Base-by-base conservation (phyloP, 768 basidiomycete species). In the Mycena alexandri region DNA sequence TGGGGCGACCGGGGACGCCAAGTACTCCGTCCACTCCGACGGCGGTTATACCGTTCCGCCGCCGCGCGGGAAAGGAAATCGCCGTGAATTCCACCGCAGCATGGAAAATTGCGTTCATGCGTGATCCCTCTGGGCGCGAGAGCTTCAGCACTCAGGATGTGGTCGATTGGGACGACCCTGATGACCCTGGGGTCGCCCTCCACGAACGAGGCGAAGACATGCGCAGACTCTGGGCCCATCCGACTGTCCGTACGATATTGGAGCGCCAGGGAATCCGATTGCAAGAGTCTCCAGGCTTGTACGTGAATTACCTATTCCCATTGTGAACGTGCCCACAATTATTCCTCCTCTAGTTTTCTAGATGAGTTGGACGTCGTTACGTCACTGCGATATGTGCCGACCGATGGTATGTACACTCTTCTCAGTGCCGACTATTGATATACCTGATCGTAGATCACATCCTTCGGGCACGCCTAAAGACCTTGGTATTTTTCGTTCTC, bases 201-300 rank as follows among this genome's bases (percentile, higher is more conserved):
- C 81, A 89, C 63, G 90, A 89, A 1, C 91, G 89, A 69, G 79
- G 83, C 5, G 90, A 89, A 16, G 92, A 93, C 70, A 91, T 93
- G 82, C 80, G 80, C 47, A 78, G 77, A 16, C 82, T 93, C 4
- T 93, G 92, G 92, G 80, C 79, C 33, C 89, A 93, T 70, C 82
- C 86, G 0, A 83, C 82, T 1, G 81, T 93, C 36, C 82, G 79
- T 67, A 73, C 79, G 21, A 72, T 92, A 53, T 76, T 93, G 68
- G 78, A 79, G 3, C 76, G 77, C 19, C 83, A 86, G 60, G 85
- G 82, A 51, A 79, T 92, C 69, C 80, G 87, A 42, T 76, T 91
- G 24, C 87, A 93, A 73, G 91, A 92, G 68, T 85, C 87, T 80
- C 84, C 88, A 44, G 91, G 91, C 61, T 93, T 93, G 93, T 93